A percentile compares a stretch with the other conserved stretches of the same genome.
phyloP scores from a whole-genome alignment of 2,329 filamentous ascomycete genomes.

The Corniculantispora saksenae region DNA sequence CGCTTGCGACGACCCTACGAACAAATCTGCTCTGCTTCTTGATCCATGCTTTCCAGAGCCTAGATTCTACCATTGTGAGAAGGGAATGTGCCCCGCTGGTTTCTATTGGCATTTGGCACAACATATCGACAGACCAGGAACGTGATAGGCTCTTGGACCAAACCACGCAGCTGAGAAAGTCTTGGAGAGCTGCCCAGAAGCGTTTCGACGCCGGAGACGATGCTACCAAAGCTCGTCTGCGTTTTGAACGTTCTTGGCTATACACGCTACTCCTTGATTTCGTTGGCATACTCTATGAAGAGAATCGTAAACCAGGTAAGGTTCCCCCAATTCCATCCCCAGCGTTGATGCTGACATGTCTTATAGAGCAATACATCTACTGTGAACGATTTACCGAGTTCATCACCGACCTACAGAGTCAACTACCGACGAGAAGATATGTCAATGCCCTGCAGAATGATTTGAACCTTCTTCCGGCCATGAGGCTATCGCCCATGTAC shows the following conservation, averaged over 20 bases:
- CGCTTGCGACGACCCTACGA: constrained; percentile 66
- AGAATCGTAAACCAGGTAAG: constrained; percentile 32
- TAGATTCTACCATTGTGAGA: constrained; percentile 84
- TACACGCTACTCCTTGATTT: constrained; percentile 86
- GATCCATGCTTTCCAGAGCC: constrained; percentile 87
- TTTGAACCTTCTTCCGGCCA: constrained; percentile 75
- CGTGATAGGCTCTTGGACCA: constrained; percentile 74
- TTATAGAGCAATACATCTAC: constrained; percentile 70
- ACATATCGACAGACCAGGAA: constrained; percentile 75
- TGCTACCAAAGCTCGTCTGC: constrained; percentile 71
- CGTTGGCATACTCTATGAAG: constrained; percentile 68
- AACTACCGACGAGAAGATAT: constrained; percentile 90
- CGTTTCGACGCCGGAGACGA: constrained; percentile 87
- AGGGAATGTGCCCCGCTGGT: constrained; percentile 97
- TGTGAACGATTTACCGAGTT: constrained; percentile 94
- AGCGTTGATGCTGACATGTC: constrained; percentile 27
- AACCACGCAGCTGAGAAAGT: constrained; percentile 75
- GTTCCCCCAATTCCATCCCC: background rate
- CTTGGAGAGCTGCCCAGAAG: constrained; percentile 85
- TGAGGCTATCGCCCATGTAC: constrained; percentile 77
- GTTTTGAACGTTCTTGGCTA: constrained; percentile 93
- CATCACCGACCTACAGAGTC: constrained; percentile 85
- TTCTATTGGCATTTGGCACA: constrained; percentile 94
- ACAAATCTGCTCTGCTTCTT: constrained; percentile 87
- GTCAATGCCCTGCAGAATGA: constrained; percentile 87